Evolutionary conservation across 208 protist species (phyloP), one percentile per base, ranked within the genome.

Genomic region (Kentomonas sorsogonicus): DNA sequence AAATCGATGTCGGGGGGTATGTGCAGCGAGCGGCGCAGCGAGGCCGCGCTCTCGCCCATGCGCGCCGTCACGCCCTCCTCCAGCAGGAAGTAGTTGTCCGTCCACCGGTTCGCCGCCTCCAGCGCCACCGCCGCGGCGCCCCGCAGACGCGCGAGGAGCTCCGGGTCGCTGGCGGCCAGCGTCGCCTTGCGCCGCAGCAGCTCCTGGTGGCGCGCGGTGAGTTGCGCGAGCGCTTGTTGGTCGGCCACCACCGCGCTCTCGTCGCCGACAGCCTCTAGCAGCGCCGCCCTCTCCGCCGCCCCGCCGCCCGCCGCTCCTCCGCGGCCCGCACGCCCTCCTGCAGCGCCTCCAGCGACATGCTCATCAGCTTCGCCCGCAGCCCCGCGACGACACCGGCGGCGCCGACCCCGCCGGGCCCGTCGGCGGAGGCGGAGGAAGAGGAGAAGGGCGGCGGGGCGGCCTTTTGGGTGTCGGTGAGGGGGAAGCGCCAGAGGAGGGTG

Each of bases 401-500:
- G 33, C 5, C 53, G 29, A 9, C 6, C 6, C 10, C 10, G 33
- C 30, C 46, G 20, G 6, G 22, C 23, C 0, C 31, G 15, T 0
- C 40, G 27, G 9, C 26, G 16, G 13, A 57, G 50, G 1, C 1
- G 25, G 2, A 30, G 50, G 16, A 60, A 47, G 46, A 22, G 1
- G 7, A 11, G 23, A 23, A 20, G 43, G 47, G 53, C 41, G 20
- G 51, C 1, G 51, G 36, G 15, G 53, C 3, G 26, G 18, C 18
- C 25, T 61, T 33, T 52, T 79, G 72, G 27, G 58, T 44, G n/a
- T 48, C 68, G 0, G 84, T 87, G 4, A 63, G 66, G 0, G 83
- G 74, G 59, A 94, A 94, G 16, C 69, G 45, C 87, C 87, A 94
- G 47, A 82, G 82, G n/a, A 94, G 69, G 16, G 79, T 85, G 58